Conservation (phyloP, 2,329 filamentous ascomycete genomes). For the Leptoxyphium fumago region DNA sequence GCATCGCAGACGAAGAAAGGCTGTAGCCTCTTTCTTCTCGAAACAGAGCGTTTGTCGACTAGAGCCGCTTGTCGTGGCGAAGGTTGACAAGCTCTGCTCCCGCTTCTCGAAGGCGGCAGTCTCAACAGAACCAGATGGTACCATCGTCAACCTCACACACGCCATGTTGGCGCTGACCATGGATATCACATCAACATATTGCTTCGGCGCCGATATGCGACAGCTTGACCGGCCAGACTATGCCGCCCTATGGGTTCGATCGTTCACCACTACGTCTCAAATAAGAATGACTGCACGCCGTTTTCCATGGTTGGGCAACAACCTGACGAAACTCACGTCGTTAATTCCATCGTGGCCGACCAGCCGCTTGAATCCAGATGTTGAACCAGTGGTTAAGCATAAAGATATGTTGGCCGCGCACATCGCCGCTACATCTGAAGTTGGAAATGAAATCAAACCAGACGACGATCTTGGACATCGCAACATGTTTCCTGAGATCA, state of each 20-base stretch:
- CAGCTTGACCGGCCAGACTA: constrained; percentile 24
- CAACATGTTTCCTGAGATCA: background rate
- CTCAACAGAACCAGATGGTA: background rate
- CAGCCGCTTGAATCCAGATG: background rate
- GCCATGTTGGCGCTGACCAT: constrained; percentile 21
- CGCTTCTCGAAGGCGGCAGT: background rate
- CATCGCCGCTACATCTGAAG: background rate
- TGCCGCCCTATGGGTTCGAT: constrained; percentile 9
- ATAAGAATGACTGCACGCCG: constrained; percentile 15
- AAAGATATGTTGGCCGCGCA: background rate
- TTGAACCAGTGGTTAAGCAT: constrained; percentile 1
- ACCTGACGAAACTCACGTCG: constrained; percentile 17
- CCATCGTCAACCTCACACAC: constrained; percentile 15
- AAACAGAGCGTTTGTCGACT: constrained; percentile 2
- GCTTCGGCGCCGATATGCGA: constrained; percentile 24
- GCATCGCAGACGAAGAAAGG: constrained; percentile 1
- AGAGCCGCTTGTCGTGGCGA: constrained; percentile 1
- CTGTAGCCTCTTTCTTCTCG: constrained; percentile 3
- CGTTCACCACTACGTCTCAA: background rate
- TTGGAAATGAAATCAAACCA: background rate
- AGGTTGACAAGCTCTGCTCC: constrained; percentile 1
- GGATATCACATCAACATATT: constrained; percentile 25
- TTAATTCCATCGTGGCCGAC: constrained; percentile 2
- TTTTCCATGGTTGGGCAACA: constrained; percentile 16
- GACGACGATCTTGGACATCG: background rate